Evolutionary conservation across 805 yeast species (phyloP), one percentile per base, ranked within the genome.

Genomic region (Zygosaccharomyces bisporus): DNA sequence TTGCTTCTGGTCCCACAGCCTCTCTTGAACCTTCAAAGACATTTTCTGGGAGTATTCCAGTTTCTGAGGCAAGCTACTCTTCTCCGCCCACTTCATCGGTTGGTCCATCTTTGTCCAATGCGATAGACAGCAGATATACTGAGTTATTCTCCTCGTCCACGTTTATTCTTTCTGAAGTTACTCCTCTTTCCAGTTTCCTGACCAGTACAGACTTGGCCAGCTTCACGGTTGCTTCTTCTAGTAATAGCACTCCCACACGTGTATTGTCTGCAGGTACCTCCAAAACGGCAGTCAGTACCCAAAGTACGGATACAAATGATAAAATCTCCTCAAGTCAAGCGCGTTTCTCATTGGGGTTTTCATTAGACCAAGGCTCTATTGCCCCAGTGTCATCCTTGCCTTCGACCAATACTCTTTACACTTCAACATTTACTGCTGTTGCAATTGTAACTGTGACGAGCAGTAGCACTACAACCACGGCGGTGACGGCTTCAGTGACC

Each of bases 161-260:
- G 6, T 23, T 46, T 2, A 25, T 43, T 21, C 34, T 46, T 8
- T 24, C 44, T 25, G 32, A 48, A 12, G 44, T 32, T 25, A 25
- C 10, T 25, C 13, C 30, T 12, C 13, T 25, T 25, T 10, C n/a
- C 13, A 25, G 30, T 25, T 25, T 10, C 13, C 25, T 21, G 25
- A 25, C n/a, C 10, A 25, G 10, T 10, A 12, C 10, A n/a, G 10
- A 10, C 10, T 4, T 25, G 4, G 13, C n/a, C 5, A 25, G 5
- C 30, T 25, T n/a, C 7, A 10, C n/a, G 7, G 10, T 7, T n/a
- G n/a, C 10, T 25, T 12, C 17, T 6, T 17, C 34, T 8, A 24
- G 49, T 6, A 20, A 24, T 20, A 33, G 12, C 23, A 24, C 39
- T 17, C 8, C 41, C 16, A 21, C 40, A 4, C 3, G n/a, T 3